These are phyloP conservation scores for Gorgonomyces haynaldii DNA, from an alignment of 192 early-diverging fungal genomes.

Conservation along the genomic window DNA sequence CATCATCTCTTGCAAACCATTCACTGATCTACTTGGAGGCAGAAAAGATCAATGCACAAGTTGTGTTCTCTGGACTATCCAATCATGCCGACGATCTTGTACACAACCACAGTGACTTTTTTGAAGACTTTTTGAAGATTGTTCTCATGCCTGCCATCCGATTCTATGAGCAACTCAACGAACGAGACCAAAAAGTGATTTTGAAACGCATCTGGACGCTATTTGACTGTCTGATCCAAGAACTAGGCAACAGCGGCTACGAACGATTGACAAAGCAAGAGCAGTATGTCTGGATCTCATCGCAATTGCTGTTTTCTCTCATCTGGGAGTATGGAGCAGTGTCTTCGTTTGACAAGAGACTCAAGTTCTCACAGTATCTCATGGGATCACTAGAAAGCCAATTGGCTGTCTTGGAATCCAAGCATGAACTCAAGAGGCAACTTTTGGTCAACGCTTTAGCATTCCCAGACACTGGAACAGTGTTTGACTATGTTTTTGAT, in stretches of 20 bases:
- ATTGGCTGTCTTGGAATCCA: conserved; percentile 4
- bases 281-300: conserved; percentile 17
- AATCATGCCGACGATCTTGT: too few species aligned
- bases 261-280: conserved; percentile 15
- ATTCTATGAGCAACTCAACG: too few species aligned
- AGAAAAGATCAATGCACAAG: too few species aligned
- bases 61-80: too few species aligned
- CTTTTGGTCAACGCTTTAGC: not conserved
- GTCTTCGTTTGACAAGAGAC: not conserved
- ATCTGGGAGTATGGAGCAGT: conserved; percentile 15
- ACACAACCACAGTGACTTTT: too few species aligned
- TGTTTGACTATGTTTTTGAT: conserved; percentile 26
- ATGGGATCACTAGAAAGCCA: not conserved
- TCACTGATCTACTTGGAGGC: too few species aligned
- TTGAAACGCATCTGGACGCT: too few species aligned
- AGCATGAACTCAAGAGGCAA: not conserved
- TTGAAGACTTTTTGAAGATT: too few species aligned
- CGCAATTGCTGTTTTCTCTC: conserved; percentile 10
- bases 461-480: conserved; percentile 5
- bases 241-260: conserved; percentile 12
- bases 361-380: conserved; percentile 1
- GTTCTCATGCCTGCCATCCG: too few species aligned
- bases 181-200: too few species aligned
- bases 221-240: conserved; percentile 10
- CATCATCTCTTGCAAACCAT: too few species aligned